Base-by-base conservation (phyloP, 164 flowering plant species). In the Houttuynia cordata region DNA sequence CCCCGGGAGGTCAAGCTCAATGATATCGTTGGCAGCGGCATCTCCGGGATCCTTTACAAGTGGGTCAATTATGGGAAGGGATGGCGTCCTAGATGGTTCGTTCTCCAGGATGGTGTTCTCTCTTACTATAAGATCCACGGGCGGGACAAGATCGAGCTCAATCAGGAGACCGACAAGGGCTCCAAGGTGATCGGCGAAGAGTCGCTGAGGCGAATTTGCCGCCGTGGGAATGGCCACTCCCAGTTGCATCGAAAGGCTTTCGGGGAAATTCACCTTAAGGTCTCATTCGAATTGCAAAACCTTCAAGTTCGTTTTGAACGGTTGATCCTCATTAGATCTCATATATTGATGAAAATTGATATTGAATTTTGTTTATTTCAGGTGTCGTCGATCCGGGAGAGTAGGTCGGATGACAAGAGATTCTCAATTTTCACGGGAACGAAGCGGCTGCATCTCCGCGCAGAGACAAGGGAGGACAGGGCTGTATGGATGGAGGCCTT, bases 11-110 rank as follows among this genome's bases (percentile, higher is more conserved):
- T 87, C 72, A 81, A 78, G 76, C 77, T 88, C 40, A 86, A 85
- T 49, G 87, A 87, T 34, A 69, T 86, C 23, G 95, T 85, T 1
- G 96, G 91, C 55, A 81, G 73, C 49, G 95, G 96, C 8, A 77
- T 91, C 58, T 78, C 81, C 3, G 99, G 99, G 8, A 61, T 86
- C 8, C 63, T 94, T 21, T 58, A 78, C 69, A 94, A 94, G 73
- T 94, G 99, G 99, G 99, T 94, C 72, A 94, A 94, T 76, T 94
- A 88, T 66, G 99, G 99, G 7, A 86, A 77, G 58, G 96, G 99
- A 3, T 94, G 99, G 99, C 64, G 97, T 34, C 85, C 95, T 1
- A 61, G 99, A 58, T 91, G 96, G 97, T 94, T 94, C 60, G 79
- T 76, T 17, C 62, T 83, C 50, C 77, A 78, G 22, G 88, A 83